These are phyloP conservation scores for Wallacemonas sp. DNA, from an alignment of 208 protist genomes.

Conservation along the genomic window DNA sequence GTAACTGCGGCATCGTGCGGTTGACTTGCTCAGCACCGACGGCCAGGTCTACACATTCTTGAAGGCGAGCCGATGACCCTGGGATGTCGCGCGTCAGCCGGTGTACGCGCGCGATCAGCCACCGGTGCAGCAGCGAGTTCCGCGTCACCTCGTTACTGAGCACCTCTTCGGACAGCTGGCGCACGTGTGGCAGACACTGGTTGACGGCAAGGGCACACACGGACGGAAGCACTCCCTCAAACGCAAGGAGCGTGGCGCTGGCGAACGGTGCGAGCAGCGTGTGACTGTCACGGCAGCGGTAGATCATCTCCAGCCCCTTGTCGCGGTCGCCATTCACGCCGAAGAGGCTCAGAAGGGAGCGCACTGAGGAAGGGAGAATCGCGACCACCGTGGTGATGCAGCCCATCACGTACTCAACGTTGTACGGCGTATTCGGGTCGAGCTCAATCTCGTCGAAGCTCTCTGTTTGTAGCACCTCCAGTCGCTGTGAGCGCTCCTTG, in stretches of 20 bases:
- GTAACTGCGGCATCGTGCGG: slow-evolving; percentile 47
- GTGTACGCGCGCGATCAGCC: slow-evolving; percentile 46
- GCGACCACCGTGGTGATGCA: slow-evolving; percentile 44
- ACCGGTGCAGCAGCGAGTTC: slow-evolving; percentile 57
- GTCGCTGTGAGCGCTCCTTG: slow-evolving; percentile 16
- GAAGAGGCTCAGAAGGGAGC: slow-evolving; percentile 39
- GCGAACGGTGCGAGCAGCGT: slow-evolving; percentile 61
- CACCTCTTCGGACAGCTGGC: slow-evolving; percentile 20
- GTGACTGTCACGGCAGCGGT: slow-evolving; percentile 45
- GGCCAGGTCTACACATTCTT: slow-evolving; percentile 31
- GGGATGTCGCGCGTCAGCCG: slow-evolving; percentile 39
- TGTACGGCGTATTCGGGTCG: slow-evolving; percentile 59
- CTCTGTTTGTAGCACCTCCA: slow-evolving; percentile 9
- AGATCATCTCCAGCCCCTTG: slow-evolving; percentile 32
- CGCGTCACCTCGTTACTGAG: slow-evolving; percentile 16
- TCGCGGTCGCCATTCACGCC: slow-evolving; percentile 48
- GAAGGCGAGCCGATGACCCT: slow-evolving; percentile 22
- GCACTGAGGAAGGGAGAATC: slow-evolving; percentile 32
- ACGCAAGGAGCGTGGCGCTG: slow-evolving; percentile 34
- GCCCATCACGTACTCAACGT: slow-evolving; percentile 45
- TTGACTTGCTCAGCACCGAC: slow-evolving; percentile 36
- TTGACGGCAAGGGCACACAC: slow-evolving; percentile 28
- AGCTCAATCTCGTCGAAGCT: slow-evolving; percentile 32
- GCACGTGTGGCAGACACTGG: slow-evolving; percentile 23
- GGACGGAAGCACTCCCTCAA: slow-evolving; percentile 41